Base-by-base conservation (phyloP, 148 eudicot genomes). In the Vaccinium macrocarpon region DNA sequence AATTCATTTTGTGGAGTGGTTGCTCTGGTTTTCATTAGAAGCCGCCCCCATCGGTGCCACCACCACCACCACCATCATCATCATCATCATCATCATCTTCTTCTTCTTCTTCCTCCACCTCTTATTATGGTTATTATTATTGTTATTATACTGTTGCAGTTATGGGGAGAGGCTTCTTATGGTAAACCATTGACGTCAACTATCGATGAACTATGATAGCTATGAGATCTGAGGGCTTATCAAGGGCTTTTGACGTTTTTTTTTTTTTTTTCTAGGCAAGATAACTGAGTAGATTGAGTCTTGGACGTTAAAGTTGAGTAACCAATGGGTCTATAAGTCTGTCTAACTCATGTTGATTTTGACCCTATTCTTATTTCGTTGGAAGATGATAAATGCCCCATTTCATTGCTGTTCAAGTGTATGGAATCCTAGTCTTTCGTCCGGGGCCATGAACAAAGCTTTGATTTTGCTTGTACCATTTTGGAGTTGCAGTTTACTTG, bases 181-280 rank as follows among this genome's bases (percentile, higher is more conserved):
- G 79, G 49, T n/a, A 51, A 50, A 51, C 35, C 57, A 50, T 25
- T 0, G 38, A 25, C 38, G 51, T 77, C 11, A 51, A 23, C 35
- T 8, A 27, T 14, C 38, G 29, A 78, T 78, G 81, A 78, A 53
- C 29, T 78, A 27, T 78, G 62, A 78, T 78, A 55, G 64, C 66
- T 79, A 79, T 55, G 66, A 79, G 81, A 52, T 79, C 81, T 79
- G 81, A 79, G 81, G 81, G 66, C 81, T 55, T 79, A 50, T 73
- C 14, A 19, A 18, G 49, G 19, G 77, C 5, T 19, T 73, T 2
- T 42, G 23, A 73, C 10, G 3, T 73, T 14, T 35, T 73, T 0
- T 32, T 32, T 32, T 32, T 10, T 5, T 15, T 73, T 42, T 73
- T 13, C 77, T 42, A 0, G 51, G 77, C 77, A 18, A 42, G 49